A percentile compares a stretch with the other conserved stretches of the same genome.
These are phyloP conservation scores for Podospora comata DNA, from an alignment of 495 filamentous ascomycete species.

Conservation along the genomic window DNA sequence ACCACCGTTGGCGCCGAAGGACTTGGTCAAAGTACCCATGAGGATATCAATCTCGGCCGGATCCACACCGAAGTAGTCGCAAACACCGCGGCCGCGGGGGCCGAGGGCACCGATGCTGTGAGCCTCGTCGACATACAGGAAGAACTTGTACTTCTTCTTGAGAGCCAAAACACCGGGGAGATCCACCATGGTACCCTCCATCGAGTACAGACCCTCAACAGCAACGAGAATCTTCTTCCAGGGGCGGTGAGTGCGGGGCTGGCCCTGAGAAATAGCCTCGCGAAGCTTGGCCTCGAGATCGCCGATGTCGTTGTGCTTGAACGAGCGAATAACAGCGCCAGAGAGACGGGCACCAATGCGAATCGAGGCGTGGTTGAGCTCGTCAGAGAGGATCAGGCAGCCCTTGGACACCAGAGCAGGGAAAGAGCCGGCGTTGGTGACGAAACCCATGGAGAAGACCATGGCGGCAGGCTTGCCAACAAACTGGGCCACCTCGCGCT, in stretches of 20 bases:
- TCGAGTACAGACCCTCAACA: constrained; percentile 95
- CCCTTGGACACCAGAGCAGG: constrained; percentile 88
- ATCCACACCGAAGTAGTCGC: constrained; percentile 93
- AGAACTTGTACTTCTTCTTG: constrained; percentile 94
- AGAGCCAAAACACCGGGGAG: constrained; percentile 79
- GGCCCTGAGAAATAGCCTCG: constrained; percentile 90
- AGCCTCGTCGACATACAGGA: constrained; percentile 92
- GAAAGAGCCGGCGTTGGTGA: constrained; percentile 88
- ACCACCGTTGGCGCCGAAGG: constrained; percentile 96
- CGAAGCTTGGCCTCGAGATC: constrained; percentile 81
- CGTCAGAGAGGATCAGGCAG: constrained; percentile 90
- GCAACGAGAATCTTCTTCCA: constrained; percentile 99
- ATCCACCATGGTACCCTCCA: constrained; percentile 99
- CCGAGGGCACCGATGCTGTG: constrained; percentile 95
- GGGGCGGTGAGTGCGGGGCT: constrained; percentile 91
- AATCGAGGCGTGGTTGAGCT: constrained; percentile 96
- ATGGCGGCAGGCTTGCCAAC: constrained; percentile 91
- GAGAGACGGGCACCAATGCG: constrained; percentile 91
- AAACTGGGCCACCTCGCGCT: constrained; percentile 83
- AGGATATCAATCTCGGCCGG: constrained; percentile 87
- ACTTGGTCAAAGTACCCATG: constrained; percentile 98
- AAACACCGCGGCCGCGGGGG: constrained; percentile 83
- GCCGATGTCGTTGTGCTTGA: constrained; percentile 94
- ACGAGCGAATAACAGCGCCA: constrained; percentile 88
- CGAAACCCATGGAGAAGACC: constrained; percentile 98